phyloP scores from a whole-genome alignment of 2,329 filamentous ascomycete species.

The Colletotrichum cereale region DNA sequence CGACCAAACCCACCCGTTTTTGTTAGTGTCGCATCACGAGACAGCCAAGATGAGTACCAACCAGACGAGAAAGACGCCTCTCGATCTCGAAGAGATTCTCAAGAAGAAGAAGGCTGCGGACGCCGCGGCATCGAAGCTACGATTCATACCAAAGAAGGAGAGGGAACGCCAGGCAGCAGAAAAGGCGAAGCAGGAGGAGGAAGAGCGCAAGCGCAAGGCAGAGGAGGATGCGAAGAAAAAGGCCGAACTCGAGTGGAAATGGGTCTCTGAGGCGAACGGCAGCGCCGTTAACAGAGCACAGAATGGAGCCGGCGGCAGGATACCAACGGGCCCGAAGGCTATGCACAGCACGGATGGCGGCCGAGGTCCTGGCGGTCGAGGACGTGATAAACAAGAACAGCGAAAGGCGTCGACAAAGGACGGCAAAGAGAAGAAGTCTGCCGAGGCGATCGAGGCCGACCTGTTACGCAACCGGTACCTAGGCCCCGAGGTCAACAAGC shows the following conservation, averaged over 20 bases:
- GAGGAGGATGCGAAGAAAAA: conserved; percentile 77
- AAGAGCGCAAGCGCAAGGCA: conserved; percentile 63
- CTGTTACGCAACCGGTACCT: conserved; percentile 87
- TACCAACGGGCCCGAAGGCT: conserved; percentile 34
- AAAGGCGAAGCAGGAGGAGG: conserved; percentile 78
- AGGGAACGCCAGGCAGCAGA: conserved; percentile 84
- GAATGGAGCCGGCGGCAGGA: conserved; percentile 63
- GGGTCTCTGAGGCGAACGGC: conserved; percentile 48
- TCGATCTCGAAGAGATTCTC: conserved; percentile 89
- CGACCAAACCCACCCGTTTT: background rate
- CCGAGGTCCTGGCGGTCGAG: conserved; percentile 52
- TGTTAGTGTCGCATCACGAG: background rate
- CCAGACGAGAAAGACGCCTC: conserved; percentile 56
- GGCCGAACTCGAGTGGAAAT: conserved; percentile 70
- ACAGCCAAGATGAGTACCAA: conserved; percentile 18
- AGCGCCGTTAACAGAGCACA: conserved; percentile 44
- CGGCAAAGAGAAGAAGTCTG: conserved; percentile 54
- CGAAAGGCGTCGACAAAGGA: conserved; percentile 61
- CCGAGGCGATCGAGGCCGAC: conserved; percentile 77
- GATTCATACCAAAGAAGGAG: conserved; percentile 86
- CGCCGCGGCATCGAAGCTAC: conserved; percentile 86
- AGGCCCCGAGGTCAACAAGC: conserved; percentile 86
- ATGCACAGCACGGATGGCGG: conserved; percentile 45
- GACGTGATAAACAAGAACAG: conserved; percentile 58
- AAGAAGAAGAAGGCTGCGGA: conserved; percentile 89